Evolutionary conservation across 2,329 filamentous ascomycete species (phyloP), one percentile per base, ranked within the genome.

Genomic region (Fusarium equiseti): DNA sequence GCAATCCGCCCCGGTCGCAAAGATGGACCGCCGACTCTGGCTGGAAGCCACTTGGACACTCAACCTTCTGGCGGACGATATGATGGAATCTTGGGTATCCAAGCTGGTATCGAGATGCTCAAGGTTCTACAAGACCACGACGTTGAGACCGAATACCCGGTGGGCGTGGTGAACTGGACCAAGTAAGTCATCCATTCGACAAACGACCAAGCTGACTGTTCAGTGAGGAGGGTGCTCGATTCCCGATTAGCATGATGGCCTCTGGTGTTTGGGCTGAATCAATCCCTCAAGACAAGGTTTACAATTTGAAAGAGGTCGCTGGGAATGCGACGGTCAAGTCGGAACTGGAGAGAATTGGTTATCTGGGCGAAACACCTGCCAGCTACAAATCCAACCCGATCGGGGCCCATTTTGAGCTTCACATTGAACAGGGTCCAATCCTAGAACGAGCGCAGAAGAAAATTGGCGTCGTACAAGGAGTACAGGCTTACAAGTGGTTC

Each of bases 81-180:
- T 66, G 92, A 94, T 75, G 93, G 93, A 0, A 93, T 95, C 32
- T 79, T 96, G 0, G 93, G 93, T 10, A 86, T 96, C 8, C 84
- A 88, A 26, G 89, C 92, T 2, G 93, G 90, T 1, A 83, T 96
- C 1, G 93, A 96, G 79, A 90, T 92, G 78, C 81, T 96, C 16
- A 87, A 85, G 63, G 86, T 89, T 0, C 81, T 97, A 46, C 84
- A 90, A 8, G 92, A 95, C 20, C 87, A 90, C 66, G 83, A 87
- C 24, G 83, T 91, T 3, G 86, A 91, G 75, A 95, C 92, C 0
- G 86, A 91, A 46, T 91, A 88, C 42, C 90, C 90, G 2, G 85
- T 95, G 1, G 92, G 91, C 2, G 88, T 94, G 2, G 88, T 95
- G 4, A 93, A 94, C 75, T 93, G 91, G 91, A 94, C 91, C 4